Conservation (phyloP, 768 basidiomycete species). For the Suillus alpinus region DNA sequence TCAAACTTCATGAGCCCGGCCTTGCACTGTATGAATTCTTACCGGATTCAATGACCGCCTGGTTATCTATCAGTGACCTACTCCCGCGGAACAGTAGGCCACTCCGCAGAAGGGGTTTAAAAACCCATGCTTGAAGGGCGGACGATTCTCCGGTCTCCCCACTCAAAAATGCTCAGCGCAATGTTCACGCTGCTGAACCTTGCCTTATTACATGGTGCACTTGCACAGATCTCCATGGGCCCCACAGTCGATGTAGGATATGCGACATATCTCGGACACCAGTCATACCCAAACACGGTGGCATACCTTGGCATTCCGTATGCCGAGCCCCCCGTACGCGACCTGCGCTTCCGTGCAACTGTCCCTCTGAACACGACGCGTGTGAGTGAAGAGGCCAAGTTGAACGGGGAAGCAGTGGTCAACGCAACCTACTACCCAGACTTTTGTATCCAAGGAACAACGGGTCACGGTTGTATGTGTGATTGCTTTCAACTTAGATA, state of each 20-base stretch:
- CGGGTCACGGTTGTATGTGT: slow-evolving; percentile 34
- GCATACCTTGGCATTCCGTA: slow-evolving; percentile 52
- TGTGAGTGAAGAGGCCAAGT: slow-evolving; percentile 29
- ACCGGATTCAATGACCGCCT: neutral
- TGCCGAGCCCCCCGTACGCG: slow-evolving; percentile 41
- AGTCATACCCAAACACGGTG: slow-evolving; percentile 48
- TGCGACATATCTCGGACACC: slow-evolving; percentile 54
- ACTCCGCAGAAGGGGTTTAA: neutral
- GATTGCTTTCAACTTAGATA: neutral
- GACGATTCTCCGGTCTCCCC: neutral
- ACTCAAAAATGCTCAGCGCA: neutral
- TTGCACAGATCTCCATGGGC: slow-evolving; percentile 7
- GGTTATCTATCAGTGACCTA: neutral
- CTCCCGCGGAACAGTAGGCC: neutral
- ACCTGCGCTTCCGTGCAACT: slow-evolving; percentile 45
- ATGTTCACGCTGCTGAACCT: slow-evolving; percentile 18
- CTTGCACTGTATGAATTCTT: neutral
- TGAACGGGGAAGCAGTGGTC: slow-evolving; percentile 35
- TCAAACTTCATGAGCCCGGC: neutral
- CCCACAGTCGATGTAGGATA: slow-evolving; percentile 56
- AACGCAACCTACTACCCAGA: slow-evolving; percentile 53
- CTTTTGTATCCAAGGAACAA: slow-evolving; percentile 60
- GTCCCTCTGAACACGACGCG: slow-evolving; percentile 49
- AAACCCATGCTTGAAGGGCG: neutral
- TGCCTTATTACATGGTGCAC: slow-evolving; percentile 11